These are phyloP conservation scores for Yamadazyma sp. DNA, from an alignment of 1,139 yeast genomes.

Conservation along the genomic window DNA sequence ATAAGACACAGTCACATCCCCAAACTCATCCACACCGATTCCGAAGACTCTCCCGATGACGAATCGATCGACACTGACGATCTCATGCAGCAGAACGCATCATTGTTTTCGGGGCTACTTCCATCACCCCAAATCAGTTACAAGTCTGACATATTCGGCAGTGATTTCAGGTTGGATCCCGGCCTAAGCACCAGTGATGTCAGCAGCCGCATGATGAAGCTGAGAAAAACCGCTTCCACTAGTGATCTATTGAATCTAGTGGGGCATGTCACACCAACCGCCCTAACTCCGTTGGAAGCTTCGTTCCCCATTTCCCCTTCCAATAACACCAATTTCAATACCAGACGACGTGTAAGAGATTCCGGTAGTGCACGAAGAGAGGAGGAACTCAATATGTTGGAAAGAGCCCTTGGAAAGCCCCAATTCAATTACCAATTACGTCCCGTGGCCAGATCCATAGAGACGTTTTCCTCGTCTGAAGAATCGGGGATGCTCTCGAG, in stretches of 20 bases:
- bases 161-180: conserved; percentile 15
- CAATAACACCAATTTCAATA: conserved; percentile 4
- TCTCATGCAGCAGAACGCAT: conserved; percentile 32
- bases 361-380: conserved; percentile 15
- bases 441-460: conserved; percentile 34
- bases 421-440: conserved; percentile 24
- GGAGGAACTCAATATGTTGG: conserved; percentile 10
- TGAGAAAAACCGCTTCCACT: conserved; percentile 18
- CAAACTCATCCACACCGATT: conserved; percentile 19
- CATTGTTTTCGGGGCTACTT: conserved; percentile 31
- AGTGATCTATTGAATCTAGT: conserved; percentile 16
- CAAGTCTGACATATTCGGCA: conserved; percentile 31
- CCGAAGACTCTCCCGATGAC: conserved; percentile 18
- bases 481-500: conserved; percentile 15
- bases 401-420: conserved; percentile 10
- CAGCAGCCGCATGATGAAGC: conserved; percentile 11
- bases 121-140: conserved; percentile 45
- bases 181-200: conserved; percentile 9
- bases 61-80: conserved; percentile 31
- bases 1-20: conserved; percentile 18
- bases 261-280: conserved; percentile 13
- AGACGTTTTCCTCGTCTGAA: conserved; percentile 22
- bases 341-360: conserved; percentile 2
- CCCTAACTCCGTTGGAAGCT: conserved; percentile 8
- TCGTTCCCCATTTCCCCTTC: conserved; percentile 5